phyloP scores from a whole-genome alignment of 139 green algal genomes.

The Micromonas pusilla region DNA sequence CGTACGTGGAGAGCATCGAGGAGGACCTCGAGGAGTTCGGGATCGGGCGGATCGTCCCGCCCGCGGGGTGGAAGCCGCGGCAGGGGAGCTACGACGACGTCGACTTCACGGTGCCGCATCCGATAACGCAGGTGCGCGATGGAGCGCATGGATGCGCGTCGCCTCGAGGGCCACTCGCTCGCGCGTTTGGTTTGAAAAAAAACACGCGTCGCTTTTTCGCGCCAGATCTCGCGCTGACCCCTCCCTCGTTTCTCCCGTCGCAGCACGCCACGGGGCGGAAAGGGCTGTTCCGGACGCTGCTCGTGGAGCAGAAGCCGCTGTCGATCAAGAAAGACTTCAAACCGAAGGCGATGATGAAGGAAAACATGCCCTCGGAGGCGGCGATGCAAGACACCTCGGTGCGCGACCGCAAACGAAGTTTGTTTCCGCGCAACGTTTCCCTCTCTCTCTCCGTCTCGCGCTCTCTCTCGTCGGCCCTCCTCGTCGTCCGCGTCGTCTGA shows the following conservation, averaged over 20 bases:
- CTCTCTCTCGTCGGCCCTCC: no score
- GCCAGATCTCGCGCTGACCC: slow-evolving; percentile 36
- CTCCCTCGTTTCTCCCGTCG: slow-evolving; percentile 41
- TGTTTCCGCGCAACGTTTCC: not conserved
- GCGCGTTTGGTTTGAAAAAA: not conserved
- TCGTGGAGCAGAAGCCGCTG: slow-evolving; percentile 62
- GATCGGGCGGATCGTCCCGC: slow-evolving; percentile 58
- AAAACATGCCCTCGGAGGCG: slow-evolving; percentile 26
- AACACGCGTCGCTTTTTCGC: slow-evolving; percentile 33
- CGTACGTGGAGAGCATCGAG: slow-evolving; percentile 56
- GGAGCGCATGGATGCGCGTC: no score
- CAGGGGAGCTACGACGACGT: slow-evolving; percentile 47
- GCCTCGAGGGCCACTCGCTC: no score
- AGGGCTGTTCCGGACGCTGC: slow-evolving; percentile 62
- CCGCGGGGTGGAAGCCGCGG: slow-evolving; percentile 55
- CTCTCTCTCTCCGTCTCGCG: no score
- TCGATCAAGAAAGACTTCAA: slow-evolving; percentile 47
- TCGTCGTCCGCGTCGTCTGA: no score
- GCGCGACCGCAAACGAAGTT: no score
- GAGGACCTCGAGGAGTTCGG: slow-evolving; percentile 39
- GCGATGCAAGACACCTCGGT: slow-evolving; percentile 19
- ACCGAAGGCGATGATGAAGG: slow-evolving; percentile 8
- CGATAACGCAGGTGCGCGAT: slow-evolving; percentile 14
- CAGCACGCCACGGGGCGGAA: slow-evolving; percentile 62
- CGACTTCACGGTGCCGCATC: slow-evolving; percentile 19